Base-by-base conservation (phyloP, 495 filamentous ascomycete species). In the Penicillium taxi region DNA sequence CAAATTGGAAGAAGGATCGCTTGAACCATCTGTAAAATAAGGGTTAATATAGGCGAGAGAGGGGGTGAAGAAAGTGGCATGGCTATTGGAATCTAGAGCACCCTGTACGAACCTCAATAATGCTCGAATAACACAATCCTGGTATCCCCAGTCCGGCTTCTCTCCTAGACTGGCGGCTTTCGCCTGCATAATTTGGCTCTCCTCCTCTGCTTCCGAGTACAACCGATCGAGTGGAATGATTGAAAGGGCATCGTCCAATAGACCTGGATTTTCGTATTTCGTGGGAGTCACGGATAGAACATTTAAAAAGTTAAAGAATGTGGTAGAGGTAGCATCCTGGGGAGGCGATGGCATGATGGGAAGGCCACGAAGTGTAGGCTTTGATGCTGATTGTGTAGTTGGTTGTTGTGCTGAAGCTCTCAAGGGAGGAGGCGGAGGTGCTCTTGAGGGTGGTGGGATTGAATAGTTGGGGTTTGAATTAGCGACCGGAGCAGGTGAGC, bases 221-320 rank as follows among this genome's bases (percentile, higher is more conserved):
- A 99, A 81, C 44, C 81, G 77, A 48, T 95, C 86, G n/a, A 96
- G 61, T 0, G 93, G 93, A 29, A 99, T 84, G 13, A 78, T 67
- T 26, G 78, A 72, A 11, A 99, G 64, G 4, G 91, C 93, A 59
- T 96, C 93, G 58, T 99, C 91, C 24, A 99, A 70, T 21, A 96
- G 69, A 23, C 91, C 93, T 0, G 93, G 91, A 55, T 99, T 96
- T 64, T 99, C 91, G 63, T 94, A 99, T 54, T 86, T 88, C 13
- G 77, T 83, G 8, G 91, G 91, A 17, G 84, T 91, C 18, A 77
- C 69, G 3, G 91, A 91, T 6, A 96, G 63, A 3, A 82, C 79
- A 31, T 87, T 70, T 4, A 99, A 69, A 22, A 88, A 67, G 63
- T 82, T 93, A 32, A 82, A 78, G 55, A 96, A 96, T 45, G 84